A percentile compares a stretch with the other conserved stretches of the same genome.
These are phyloP conservation scores for Russula lepida DNA, from an alignment of 768 basidiomycete genomes.

Conservation along the genomic window DNA sequence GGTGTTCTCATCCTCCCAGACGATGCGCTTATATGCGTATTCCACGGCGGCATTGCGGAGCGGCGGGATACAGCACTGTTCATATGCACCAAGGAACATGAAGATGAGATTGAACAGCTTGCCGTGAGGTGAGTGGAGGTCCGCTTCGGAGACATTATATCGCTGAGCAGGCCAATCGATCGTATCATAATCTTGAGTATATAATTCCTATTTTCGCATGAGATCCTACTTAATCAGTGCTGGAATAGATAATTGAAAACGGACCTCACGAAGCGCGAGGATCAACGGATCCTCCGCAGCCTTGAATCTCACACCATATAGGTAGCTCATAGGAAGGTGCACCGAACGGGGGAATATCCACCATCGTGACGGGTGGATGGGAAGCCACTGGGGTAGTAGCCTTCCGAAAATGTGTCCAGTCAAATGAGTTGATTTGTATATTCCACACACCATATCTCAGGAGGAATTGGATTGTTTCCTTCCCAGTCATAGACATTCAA, in stretches of 20 bases:
- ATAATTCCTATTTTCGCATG: slow-evolving; percentile 57
- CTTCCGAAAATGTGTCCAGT: slow-evolving; percentile 32
- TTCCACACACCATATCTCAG: slow-evolving; percentile 69
- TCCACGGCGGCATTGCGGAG: slow-evolving; percentile 57
- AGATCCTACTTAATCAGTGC: slow-evolving; percentile 5
- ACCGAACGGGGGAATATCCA: slow-evolving; percentile 95
- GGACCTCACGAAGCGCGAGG: slow-evolving; percentile 62
- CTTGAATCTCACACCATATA: slow-evolving; percentile 62
- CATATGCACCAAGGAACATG: slow-evolving; percentile 56
- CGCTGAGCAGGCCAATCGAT: slow-evolving; percentile 90
- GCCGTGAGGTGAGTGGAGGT: slow-evolving; percentile 82
- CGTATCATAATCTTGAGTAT: slow-evolving; percentile 65
- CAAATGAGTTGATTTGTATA: slow-evolving; percentile 15
- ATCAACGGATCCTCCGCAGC: slow-evolving; percentile 71
- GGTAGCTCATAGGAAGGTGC: slow-evolving; percentile 86
- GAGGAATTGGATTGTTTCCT: slow-evolving; percentile 83
- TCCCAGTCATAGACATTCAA: slow-evolving; percentile 96
- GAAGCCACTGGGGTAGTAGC: slow-evolving; percentile 84
- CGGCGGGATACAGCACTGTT: slow-evolving; percentile 62
- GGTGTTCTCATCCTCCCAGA: slow-evolving; percentile 93
- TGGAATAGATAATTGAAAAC: slow-evolving; percentile 5
- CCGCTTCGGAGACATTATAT: slow-evolving; percentile 69
- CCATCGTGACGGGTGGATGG: slow-evolving; percentile 92
- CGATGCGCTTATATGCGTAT: slow-evolving; percentile 67
- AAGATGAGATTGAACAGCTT: slow-evolving; percentile 60